Evolutionary conservation across 169 alveolate species (phyloP), one percentile per base, ranked within the genome.

Genomic region (Ophryocystis elektroscirrha): DNA sequence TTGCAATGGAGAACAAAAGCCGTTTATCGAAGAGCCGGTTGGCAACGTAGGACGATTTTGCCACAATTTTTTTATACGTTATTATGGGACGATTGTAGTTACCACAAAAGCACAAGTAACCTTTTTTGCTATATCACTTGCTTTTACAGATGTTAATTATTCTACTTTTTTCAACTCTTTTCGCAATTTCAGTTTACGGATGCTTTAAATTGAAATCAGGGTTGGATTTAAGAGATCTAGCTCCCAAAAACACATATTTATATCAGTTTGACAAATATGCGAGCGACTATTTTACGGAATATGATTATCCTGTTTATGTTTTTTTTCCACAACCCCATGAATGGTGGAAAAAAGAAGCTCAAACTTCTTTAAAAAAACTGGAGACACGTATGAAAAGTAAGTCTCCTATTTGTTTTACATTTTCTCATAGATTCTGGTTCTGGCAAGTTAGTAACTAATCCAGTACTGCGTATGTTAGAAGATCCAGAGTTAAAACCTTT

Each of bases 31-130:
- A 9, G 76, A 67, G 50, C 76, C 76, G 3, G 25, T 58, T 25
- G 78, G 78, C 15, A 59, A 49, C 22, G 78, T 69, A 16, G 78
- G 78, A 23, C 58, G 73, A 3, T 27, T 53, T 4, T 63, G 74
- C 47, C 37, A 74, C 18, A 35, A 52, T 39, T 48, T 62, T 46
- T 63, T 69, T 50, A 44, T 63, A 29, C 52, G 59, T 37, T 59
- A 63, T 48, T 55, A 59, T 39, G 73, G 78, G 18, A 71, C 71
- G 0, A 18, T 63, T 43, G 39, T 69, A 45, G 59, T 65, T 51
- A 48, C 56, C 25, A 51, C 50, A 37, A 47, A 57, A 16, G 73
- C 59, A 38, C 62, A 68, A 59, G 52, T 63, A 3, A 16, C 15
- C 6, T 12, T 12, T 4, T 5, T 20, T 7, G 9, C n/a, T 16